Evolutionary conservation across 805 yeast species (phyloP), one percentile per base, ranked within the genome.

Genomic region (Cyberlindnera xylosilytica): DNA sequence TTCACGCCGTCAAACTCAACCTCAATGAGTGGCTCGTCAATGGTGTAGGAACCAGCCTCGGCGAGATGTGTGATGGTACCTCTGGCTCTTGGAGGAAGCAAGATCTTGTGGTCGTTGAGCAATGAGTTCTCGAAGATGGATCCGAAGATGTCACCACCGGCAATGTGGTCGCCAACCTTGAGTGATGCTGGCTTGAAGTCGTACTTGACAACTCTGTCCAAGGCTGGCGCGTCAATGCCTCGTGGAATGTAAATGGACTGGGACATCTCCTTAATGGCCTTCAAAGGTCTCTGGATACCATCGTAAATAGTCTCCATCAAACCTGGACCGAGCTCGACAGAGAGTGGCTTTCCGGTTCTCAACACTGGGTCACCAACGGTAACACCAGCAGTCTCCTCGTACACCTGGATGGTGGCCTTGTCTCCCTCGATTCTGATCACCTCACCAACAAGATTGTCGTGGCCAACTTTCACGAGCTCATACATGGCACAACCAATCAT

Each of bases 401-500:
- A 93, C 44, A 93, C 99, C 76, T 93, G 99, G 59, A 93, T 88
- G 36, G 99, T 93, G 46, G 97, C 97, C 70, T 90, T 91, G 65
- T 93, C 99, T 51, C 81, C 95, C 61, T 82, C 93, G 54, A 93
- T 91, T 75, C 99, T 83, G 67, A 93, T 93, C 53, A 93, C 97
- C 70, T 93, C 99, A 65, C 99, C 99, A 36, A 93, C 98, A 64
- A 93, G 78, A 66, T 78, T 87, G 57, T 87, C 96, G 67, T 93
- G 98, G 56, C 99, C 98, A 52, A 93, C 99, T 66, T 83, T 89
- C 61, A 91, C 99, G 68, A 93, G 77, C 66, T 93, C 99, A 77
- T 93, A 91, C 99, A 93, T 93, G 58, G 98, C 97, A 79, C 97
- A 88, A 51, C 99, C 99, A 69, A 90, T 87, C 98, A 93, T 89